Evolutionary conservation across 371 early-diverging fungal species (phyloP), one percentile per base, ranked within the genome.

Genomic region (Mortierella sp.): DNA sequence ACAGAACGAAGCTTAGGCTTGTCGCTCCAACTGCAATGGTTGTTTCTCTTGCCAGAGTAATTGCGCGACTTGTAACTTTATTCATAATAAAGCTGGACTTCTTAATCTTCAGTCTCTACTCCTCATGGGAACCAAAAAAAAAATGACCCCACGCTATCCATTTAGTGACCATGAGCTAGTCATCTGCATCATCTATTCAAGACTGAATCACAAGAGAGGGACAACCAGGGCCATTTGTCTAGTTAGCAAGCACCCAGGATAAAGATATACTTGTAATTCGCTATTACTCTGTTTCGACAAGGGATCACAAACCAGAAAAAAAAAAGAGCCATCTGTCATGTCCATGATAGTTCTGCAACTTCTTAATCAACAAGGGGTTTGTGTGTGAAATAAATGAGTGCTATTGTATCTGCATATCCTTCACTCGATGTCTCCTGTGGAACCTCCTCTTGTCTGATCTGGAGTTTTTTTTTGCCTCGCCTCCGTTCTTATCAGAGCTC

Each of bases 401-500:
- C 28, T 53, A 28, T 28, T 23, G 23, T 12, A 53, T 53, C 53
- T 28, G 10, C 10, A 12, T 28, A 26, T 28, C 19, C 23, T 15
- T 60, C 61, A 35, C 19, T 34, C 34, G 3, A 31, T 23, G 29
- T 54, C 58, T 58, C 56, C 43, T 66, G 40, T 17, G 7, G 34
- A 31, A 47, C 42, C 37, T 55, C 65, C 56, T 56, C 19, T 28
- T 31, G 2, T 53, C 26, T 53, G 28, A 53, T 28, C 34, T 47
- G 31, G 26, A 57, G 13, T 19, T 22, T 57, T 15, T 28, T 8
- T 34, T 42, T 60, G 17, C 40, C 56, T 51, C 40, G 57, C 17
- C 66, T 58, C 66, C 66, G 45, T 47, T 34, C 23, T 47, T 58
- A 58, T 57, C 45, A 31, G 5, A 2, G 31, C 65, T 65, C 65